Conservation (phyloP, 148 eudicot species). For the Fagopyrum homotropicum region DNA sequence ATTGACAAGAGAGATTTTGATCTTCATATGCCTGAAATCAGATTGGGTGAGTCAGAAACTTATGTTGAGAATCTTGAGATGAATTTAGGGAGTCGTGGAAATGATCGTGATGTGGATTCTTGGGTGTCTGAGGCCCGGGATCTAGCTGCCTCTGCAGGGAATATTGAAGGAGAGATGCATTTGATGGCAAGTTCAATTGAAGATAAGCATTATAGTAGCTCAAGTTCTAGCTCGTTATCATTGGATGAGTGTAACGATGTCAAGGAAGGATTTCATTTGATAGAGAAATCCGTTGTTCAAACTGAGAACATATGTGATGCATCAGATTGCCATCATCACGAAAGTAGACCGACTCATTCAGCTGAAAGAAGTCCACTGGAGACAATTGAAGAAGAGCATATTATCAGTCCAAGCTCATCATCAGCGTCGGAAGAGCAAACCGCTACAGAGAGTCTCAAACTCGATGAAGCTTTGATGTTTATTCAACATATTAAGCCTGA, state of each 20-base stretch:
- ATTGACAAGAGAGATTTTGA: conserved; percentile 16
- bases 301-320: conserved; percentile 8
- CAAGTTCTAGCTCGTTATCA: conserved; percentile 21
- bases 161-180: conserved; percentile 15
- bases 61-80: conserved; percentile 16
- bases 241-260: conserved; percentile 15
- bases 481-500: neutral
- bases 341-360: neutral
- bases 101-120: conserved; percentile 14
- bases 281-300: conserved; percentile 12
- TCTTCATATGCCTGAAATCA: conserved; percentile 20
- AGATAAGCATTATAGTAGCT: conserved; percentile 17
- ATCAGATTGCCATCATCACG: conserved; percentile 13
- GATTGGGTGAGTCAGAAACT: conserved; percentile 15
- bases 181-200: conserved; percentile 13
- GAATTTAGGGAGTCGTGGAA: conserved; percentile 11
- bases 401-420: conserved; percentile 12
- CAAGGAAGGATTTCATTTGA: conserved; percentile 18
- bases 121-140: conserved; percentile 18
- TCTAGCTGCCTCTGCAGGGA: conserved; percentile 10
- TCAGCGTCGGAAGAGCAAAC: conserved; percentile 3
- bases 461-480: neutral
- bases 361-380: conserved; percentile 12
- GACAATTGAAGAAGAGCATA: conserved; percentile 11
- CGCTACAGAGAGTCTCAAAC: conserved; percentile 2